phyloP scores from a whole-genome alignment of 805 yeast species.

The Schizosaccharomyces japonicus region DNA sequence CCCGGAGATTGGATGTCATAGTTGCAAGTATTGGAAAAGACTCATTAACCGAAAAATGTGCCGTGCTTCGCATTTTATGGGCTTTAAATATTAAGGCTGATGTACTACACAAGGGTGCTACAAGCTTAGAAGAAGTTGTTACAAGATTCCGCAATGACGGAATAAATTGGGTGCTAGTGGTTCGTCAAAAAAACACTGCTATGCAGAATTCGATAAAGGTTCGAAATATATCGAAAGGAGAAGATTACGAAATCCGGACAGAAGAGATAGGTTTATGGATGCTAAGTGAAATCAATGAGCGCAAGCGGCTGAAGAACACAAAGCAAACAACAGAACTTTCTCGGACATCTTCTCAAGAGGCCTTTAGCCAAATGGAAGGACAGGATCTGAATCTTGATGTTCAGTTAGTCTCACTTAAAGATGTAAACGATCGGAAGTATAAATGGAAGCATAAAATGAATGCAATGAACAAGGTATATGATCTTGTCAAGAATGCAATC shows the following conservation, averaged over 20 bases:
- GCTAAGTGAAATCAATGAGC: constrained; percentile 15
- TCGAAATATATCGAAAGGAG: constrained; percentile 32
- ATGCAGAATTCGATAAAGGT: constrained; percentile 48
- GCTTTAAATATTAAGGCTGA: constrained; percentile 58
- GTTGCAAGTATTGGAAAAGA: constrained; percentile 43
- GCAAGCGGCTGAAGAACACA: constrained; percentile 5
- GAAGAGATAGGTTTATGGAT: constrained; percentile 36
- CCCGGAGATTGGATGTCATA: constrained; percentile 57
- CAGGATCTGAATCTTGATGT: constrained; percentile 3
- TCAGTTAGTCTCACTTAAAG: neutral
- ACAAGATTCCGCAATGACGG: constrained; percentile 44
- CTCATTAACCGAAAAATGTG: constrained; percentile 35
- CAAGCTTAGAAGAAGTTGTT: constrained; percentile 35
- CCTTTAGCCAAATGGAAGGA: no score
- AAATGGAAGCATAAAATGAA: neutral
- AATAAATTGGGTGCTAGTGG: constrained; percentile 50
- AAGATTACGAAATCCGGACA: constrained; percentile 50
- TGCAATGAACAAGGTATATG: constrained; percentile 5
- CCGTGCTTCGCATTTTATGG: constrained; percentile 48
- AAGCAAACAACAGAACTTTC: neutral
- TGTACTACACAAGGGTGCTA: constrained; percentile 17
- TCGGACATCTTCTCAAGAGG: neutral
- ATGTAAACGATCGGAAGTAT: neutral
- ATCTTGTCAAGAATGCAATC: neutral
- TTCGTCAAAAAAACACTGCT: constrained; percentile 24